A percentile compares a stretch with the other conserved stretches of the same genome.
Evolutionary conservation across 1,284 basidiomycete genomes (phyloP).

Genomic region (Cystobasidiaceae sp.): DNA sequence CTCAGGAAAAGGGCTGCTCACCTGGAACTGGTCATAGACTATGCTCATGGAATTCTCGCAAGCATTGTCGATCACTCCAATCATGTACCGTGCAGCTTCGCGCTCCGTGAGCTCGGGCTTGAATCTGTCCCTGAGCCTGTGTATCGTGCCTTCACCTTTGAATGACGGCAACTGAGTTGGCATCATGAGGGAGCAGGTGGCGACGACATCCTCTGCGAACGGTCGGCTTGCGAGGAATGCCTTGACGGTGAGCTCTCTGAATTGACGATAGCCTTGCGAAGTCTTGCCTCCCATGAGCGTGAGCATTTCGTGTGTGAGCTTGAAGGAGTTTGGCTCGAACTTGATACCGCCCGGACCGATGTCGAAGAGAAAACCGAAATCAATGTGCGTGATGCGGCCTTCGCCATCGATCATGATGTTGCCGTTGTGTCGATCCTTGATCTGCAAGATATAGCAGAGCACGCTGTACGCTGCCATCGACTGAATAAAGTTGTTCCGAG

Average conservation of each 20-base stretch:
- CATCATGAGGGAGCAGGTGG: conserved; percentile 86
- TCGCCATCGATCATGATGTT: conserved; percentile 99
- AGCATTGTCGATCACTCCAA: conserved; percentile 80
- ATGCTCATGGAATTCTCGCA: conserved; percentile 89
- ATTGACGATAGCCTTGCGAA: conserved; percentile 87
- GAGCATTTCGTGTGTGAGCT: conserved; percentile 97
- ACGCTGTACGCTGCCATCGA: conserved; percentile 99
- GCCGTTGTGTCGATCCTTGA: conserved; percentile 96
- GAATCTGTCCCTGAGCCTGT: conserved; percentile 80
- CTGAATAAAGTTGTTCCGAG: conserved; percentile 93
- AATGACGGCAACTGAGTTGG: conserved; percentile 91
- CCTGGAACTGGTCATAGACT: conserved; percentile 74
- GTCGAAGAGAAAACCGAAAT: conserved; percentile 97
- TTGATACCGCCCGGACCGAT: conserved; percentile 81
- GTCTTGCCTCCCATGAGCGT: conserved; percentile 91
- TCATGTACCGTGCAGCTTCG: conserved; percentile 89
- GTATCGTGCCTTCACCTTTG: conserved; percentile 90
- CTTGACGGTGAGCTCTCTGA: conserved; percentile 89
- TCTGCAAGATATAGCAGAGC: conserved; percentile 95
- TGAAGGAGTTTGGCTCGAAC: conserved; percentile 96
- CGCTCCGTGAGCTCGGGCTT: conserved; percentile 74
- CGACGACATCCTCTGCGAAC: conserved; percentile 80
- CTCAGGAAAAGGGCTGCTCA: neutral
- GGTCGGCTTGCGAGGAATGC: conserved; percentile 92
- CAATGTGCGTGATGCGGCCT: conserved; percentile 91